Evolutionary conservation across 768 basidiomycete genomes (phyloP).

Genomic region (Pleurotus salmoneostramineus): DNA sequence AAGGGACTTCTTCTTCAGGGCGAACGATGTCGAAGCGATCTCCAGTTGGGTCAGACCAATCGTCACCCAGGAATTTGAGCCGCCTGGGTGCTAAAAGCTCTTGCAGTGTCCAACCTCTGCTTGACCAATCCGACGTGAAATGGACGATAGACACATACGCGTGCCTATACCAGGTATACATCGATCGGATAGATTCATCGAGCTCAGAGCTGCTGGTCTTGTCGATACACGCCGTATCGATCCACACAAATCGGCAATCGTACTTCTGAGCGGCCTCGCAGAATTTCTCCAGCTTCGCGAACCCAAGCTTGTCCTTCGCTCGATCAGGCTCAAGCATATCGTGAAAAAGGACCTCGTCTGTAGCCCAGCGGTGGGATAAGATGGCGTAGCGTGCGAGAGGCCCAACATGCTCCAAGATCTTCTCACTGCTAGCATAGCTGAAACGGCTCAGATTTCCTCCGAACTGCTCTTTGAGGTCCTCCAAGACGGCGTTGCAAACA

Average conservation of each 20-base stretch:
- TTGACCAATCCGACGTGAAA: background rate
- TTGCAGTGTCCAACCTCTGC: background rate
- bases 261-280: background rate
- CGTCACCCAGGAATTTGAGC: background rate
- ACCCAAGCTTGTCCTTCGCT: too few species aligned
- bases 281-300: background rate
- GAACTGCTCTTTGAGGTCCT: too few species aligned
- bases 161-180: background rate
- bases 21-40: background rate
- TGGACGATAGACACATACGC: background rate
- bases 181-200: slow-evolving; percentile 1
- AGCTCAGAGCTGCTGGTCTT: background rate
- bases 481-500: background rate
- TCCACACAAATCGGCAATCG: background rate
- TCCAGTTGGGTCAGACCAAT: background rate
- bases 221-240: background rate
- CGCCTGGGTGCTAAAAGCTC: background rate
- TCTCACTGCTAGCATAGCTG: background rate
- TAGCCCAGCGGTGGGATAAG: background rate
- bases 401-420: background rate
- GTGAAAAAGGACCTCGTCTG: background rate
- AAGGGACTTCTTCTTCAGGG: too few species aligned
- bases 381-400: background rate
- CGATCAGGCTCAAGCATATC: background rate
- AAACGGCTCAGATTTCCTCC: background rate